Conservation (phyloP, 495 filamentous ascomycete species). For the Xylaria sp. region DNA sequence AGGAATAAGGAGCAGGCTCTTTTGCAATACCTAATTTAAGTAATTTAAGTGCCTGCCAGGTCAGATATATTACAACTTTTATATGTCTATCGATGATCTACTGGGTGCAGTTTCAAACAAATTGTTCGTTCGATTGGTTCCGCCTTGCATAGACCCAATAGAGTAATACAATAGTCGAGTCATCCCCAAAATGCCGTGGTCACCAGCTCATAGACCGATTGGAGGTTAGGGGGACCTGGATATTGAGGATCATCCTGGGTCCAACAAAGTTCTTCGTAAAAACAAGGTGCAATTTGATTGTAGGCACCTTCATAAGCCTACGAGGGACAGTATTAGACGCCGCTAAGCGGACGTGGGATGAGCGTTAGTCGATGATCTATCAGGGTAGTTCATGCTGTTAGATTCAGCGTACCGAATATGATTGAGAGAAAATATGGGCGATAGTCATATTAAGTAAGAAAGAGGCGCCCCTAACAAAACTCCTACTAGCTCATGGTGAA, state of each 20-base stretch:
- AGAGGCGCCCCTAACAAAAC: constrained; percentile 10
- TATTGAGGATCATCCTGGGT: not conserved
- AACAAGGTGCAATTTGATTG: not conserved
- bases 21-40: not conserved
- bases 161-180: not conserved
- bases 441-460: constrained; percentile 3
- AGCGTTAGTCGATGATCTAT: not conserved
- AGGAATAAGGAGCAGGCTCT: not conserved
- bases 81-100: not conserved
- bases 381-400: not conserved
- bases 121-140: constrained; percentile 7
- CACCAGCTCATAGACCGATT: constrained; percentile 1
- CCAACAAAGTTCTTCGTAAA: not conserved
- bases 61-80: not conserved
- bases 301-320: not conserved
- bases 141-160: not conserved
- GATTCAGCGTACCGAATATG: not conserved
- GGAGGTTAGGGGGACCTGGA: not conserved
- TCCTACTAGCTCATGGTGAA: constrained; percentile 13
- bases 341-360: not conserved
- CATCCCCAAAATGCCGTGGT: not conserved
- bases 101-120: not conserved
- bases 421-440: not conserved
- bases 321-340: not conserved
- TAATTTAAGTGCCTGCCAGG: not conserved